Percentiles rank a stretch among this genome's conserved stretches.
These are phyloP conservation scores for Ailanthus altissimus DNA, from an alignment of 345 rosid species.

Conservation along the genomic window DNA sequence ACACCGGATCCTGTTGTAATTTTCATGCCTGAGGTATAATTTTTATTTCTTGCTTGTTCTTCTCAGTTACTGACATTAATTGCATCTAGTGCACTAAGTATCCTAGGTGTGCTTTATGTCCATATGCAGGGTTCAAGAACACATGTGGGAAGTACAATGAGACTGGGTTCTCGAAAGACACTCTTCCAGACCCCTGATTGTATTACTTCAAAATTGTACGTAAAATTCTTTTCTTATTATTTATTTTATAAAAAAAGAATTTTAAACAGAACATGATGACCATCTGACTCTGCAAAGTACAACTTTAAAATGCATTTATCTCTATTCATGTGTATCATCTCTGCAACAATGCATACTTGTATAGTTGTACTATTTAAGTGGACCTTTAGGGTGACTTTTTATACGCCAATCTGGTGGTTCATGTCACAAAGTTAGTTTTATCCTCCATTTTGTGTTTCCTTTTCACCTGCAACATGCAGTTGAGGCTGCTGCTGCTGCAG, in stretches of 20 bases:
- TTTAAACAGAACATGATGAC: neutral
- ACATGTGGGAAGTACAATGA: conserved; percentile 99
- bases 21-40: conserved; percentile 92
- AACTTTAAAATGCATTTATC: neutral
- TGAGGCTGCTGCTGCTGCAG: neutral
- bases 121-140: conserved; percentile 83
- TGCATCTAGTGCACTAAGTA: conserved; percentile 2
- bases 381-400: neutral
- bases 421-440: neutral
- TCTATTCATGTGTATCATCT: conserved; percentile 11
- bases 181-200: conserved; percentile 67
- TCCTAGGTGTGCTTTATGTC: conserved; percentile 15
- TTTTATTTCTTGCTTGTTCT: conserved; percentile 1
- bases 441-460: neutral
- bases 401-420: neutral
- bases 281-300: neutral
- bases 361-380: conserved; percentile 6
- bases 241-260: neutral
- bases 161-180: conserved; percentile 90
- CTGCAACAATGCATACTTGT: conserved; percentile 13
- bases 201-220: conserved; percentile 82
- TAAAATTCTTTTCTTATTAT: conserved; percentile 10
- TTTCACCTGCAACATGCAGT: neutral
- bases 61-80: neutral
- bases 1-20: conserved; percentile 81